Evolutionary conservation across 2,329 filamentous ascomycete species (phyloP), one percentile per base, ranked within the genome.

Genomic region (Hortaea werneckii): DNA sequence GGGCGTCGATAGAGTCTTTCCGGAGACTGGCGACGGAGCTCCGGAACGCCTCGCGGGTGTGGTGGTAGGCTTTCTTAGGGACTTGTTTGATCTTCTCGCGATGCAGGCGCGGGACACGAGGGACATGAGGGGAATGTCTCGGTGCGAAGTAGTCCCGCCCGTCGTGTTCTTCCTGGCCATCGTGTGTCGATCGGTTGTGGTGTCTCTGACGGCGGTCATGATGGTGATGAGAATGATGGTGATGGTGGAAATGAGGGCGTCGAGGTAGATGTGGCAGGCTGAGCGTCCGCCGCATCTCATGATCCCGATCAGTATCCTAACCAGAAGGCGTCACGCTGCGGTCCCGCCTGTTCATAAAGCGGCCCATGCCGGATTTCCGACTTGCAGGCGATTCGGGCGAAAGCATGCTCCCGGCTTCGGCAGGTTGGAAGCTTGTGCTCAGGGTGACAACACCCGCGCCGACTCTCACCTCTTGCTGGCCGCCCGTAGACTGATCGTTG

Each of bases 371-470:
- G 34, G 53, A 53, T 40, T 53, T 49, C 37, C 51, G 54, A 9
- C 52, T 48, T 8, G 46, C 41, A 1, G 45, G 50, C 39, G 52
- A 48, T n/a, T 50, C 46, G 2, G 47, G 10, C 27, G 34, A 41
- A 12, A 45, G 27, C 9, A 39, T 43, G 20, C 44, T 47, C 5
- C 42, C 47, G n/a, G 29, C 51, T 11, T 61, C 59, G 7, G 54
- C 53, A 4, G 59, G 52, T 42, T 52, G 48, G 50, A 62, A 63
- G 2, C 52, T 54, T 3, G 57, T 59, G 29, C 54, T 51, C 6
- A 63, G 45, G 38, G 95, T 64, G 0, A 79, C 72, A 1, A 95
- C 82, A 37, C 85, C 87, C 26, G 87, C 88, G 9, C 90, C 90
- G 27, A 89, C 81, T 30, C 71, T 76, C 43, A 98, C 67, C 37